phyloP scores from a whole-genome alignment of 1,284 basidiomycete species.

The Psilocybe mexicana region DNA sequence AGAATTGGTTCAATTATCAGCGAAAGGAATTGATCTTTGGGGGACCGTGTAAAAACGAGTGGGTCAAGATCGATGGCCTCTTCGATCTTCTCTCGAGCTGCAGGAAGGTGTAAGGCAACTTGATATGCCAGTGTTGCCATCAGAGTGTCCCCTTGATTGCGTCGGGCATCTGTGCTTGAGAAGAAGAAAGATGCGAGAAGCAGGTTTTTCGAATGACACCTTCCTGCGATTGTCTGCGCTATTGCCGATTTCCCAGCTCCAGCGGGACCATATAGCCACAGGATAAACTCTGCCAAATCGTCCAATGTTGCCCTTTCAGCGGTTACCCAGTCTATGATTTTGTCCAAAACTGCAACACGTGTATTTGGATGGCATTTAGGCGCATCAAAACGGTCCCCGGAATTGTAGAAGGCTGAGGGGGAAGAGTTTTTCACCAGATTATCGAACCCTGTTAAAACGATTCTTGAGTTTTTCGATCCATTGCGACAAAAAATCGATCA shows the following conservation, averaged over 20 bases:
- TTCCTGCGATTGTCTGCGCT: constrained; percentile 18
- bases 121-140: constrained; percentile 28
- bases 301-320: neutral
- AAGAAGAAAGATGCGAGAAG: constrained; percentile 23
- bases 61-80: constrained; percentile 16
- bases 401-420: constrained; percentile 14
- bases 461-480: neutral
- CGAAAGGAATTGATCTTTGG: constrained; percentile 12
- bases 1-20: constrained; percentile 20
- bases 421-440: neutral
- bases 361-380: constrained; percentile 25
- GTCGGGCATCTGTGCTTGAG: constrained; percentile 7
- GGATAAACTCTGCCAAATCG: neutral
- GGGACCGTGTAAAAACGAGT: constrained; percentile 13
- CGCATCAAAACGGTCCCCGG: constrained; percentile 16
- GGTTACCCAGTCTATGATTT: constrained; percentile 14
- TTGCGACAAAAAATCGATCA: neutral
- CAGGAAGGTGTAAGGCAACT: constrained; percentile 20
- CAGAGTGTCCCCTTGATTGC: constrained; percentile 15
- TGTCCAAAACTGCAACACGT: constrained; percentile 13
- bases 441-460: neutral
- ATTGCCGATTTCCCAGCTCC: constrained; percentile 30
- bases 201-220: neutral
- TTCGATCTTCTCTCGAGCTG: constrained; percentile 4
- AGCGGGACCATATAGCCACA: constrained; percentile 27